phyloP scores from a whole-genome alignment of 1,284 basidiomycete species.

The Leccinum insolens region DNA sequence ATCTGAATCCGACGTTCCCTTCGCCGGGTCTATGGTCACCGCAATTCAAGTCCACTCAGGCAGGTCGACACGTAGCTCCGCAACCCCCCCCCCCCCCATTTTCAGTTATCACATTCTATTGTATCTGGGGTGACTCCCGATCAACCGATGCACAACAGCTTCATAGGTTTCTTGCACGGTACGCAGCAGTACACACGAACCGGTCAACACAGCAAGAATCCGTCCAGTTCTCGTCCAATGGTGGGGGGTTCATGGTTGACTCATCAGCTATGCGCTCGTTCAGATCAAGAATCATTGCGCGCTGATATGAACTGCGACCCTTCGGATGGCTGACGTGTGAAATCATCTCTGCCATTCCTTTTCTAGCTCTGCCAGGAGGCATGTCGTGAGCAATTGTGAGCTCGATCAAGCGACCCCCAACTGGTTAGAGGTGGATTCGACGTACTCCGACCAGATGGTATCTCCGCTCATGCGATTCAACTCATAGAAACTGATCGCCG shows the following conservation, averaged over 20 bases:
- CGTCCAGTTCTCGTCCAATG: slow-evolving; percentile 20
- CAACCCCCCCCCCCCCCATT: slow-evolving; percentile 13
- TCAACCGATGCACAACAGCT: slow-evolving; percentile 4
- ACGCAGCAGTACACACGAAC: slow-evolving; percentile 20
- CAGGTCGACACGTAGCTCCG: slow-evolving; percentile 6
- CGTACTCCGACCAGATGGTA: slow-evolving; percentile 5
- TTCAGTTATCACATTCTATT: slow-evolving; percentile 19
- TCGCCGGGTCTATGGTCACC: slow-evolving; percentile 25
- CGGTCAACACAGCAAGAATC: slow-evolving; percentile 22
- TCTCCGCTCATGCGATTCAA: slow-evolving; percentile 9
- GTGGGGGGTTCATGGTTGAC: slow-evolving; percentile 33
- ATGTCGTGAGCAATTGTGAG: slow-evolving; percentile 8
- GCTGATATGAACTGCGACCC: slow-evolving; percentile 7
- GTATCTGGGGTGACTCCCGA: slow-evolving; percentile 15
- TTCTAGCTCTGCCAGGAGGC: slow-evolving; percentile 1
- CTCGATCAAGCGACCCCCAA: slow-evolving; percentile 6
- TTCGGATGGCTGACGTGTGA: slow-evolving; percentile 14
- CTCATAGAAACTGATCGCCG: slow-evolving; percentile 14
- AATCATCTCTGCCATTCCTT: slow-evolving; percentile 7
- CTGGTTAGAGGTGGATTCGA: slow-evolving; percentile 1
- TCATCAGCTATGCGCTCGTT: slow-evolving; percentile 3
- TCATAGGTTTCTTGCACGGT: slow-evolving; percentile 16
- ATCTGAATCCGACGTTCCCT: slow-evolving; percentile 24
- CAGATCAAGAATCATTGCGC: neutral
- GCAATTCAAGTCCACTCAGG: slow-evolving; percentile 25